Evolutionary conservation across 345 rosid species (phyloP).

Genomic region (Hibiscus tridactylites): DNA sequence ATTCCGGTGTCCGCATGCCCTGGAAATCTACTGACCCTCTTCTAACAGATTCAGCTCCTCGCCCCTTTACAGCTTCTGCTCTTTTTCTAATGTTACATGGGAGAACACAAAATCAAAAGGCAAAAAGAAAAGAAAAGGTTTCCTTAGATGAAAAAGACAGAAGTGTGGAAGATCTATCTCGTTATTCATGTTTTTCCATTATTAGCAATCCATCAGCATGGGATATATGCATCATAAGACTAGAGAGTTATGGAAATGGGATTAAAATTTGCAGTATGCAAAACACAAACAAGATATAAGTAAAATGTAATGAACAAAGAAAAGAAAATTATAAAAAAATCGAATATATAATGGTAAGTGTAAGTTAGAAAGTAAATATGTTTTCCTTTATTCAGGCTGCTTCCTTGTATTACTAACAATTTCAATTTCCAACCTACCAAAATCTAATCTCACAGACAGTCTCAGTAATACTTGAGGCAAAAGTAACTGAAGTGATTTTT

Average conservation of each 20-base stretch:
- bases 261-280: not conserved
- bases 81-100: slow-evolving; percentile 39
- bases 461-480: not conserved
- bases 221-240: not conserved
- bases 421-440: no score
- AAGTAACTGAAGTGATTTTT: not conserved
- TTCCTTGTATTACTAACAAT: no score
- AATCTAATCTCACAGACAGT: no score
- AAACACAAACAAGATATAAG: not conserved
- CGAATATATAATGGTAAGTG: no score
- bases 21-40: slow-evolving; percentile 43
- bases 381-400: no score
- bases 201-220: not conserved
- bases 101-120: slow-evolving; percentile 1
- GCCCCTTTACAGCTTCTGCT: slow-evolving; percentile 50
- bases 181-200: not conserved
- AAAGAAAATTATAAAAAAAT: no score
- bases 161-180: not conserved
- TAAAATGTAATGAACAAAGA: no score
- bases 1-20: slow-evolving; percentile 47
- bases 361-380: no score
- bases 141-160: not conserved
- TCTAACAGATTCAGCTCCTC: slow-evolving; percentile 64
- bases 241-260: not conserved
- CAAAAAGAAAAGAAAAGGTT: no score